phyloP scores from a whole-genome alignment of 2,329 filamentous ascomycete species.

The Fusarium multiceps region DNA sequence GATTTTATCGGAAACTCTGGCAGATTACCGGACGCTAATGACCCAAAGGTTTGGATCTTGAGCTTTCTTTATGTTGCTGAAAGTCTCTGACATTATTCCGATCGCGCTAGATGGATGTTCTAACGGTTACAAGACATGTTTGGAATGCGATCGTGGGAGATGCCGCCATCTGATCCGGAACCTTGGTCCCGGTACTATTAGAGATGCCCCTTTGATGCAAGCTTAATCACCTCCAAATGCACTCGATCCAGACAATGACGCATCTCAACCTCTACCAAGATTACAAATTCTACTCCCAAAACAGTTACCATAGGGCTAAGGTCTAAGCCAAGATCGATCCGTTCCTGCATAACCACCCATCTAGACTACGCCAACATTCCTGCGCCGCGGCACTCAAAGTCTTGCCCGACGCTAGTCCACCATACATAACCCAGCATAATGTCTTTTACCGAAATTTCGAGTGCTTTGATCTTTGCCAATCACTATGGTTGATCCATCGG shows the following conservation, averaged over 20 bases:
- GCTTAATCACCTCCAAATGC: background rate
- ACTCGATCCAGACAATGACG: no score
- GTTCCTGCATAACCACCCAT: background rate
- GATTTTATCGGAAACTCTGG: background rate
- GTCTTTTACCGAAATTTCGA: no score
- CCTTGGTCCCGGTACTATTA: background rate
- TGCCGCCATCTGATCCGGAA: background rate
- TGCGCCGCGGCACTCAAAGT: background rate
- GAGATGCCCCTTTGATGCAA: background rate
- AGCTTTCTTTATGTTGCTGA: background rate
- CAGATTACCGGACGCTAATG: background rate
- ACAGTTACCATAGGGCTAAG: background rate
- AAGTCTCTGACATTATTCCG: no score
- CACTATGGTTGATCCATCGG: background rate
- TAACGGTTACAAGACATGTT: background rate
- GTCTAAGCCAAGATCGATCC: background rate
- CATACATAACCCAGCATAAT: background rate
- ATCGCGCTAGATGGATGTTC: background rate
- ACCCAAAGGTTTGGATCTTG: rapidly evolving
- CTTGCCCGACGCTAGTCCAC: background rate
- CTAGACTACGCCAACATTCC: background rate
- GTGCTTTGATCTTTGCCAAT: no score
- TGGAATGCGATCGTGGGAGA: background rate
- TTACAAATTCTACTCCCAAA: background rate
- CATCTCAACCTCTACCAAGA: background rate